phyloP scores from a whole-genome alignment of 768 basidiomycete genomes.

The Suillus sp. region DNA sequence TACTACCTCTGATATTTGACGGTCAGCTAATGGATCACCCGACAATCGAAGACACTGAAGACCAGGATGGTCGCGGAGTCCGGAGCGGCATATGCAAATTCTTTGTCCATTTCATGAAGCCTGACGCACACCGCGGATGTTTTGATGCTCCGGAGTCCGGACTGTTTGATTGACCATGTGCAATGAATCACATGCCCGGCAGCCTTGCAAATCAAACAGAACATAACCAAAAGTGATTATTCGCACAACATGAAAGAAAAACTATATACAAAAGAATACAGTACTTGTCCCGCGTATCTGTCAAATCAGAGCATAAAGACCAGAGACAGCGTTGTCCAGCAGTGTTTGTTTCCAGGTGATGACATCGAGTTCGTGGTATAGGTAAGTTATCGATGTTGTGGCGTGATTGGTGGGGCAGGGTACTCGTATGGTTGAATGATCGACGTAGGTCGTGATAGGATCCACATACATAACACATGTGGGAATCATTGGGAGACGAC shows the following conservation, averaged over 20 bases:
- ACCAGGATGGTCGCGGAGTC: neutral
- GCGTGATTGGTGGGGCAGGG: neutral
- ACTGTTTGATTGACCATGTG: neutral
- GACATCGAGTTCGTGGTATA: neutral
- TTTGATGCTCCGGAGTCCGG: neutral
- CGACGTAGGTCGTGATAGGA: neutral
- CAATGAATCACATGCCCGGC: neutral
- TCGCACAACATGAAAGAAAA: neutral
- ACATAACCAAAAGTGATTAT: neutral
- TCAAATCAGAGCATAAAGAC: conserved; percentile 7
- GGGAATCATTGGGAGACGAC: neutral
- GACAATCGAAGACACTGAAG: neutral
- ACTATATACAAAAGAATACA: conserved; percentile 7
- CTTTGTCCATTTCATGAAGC: neutral
- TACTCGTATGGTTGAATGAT: conserved; percentile 1
- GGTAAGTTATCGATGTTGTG: conserved; percentile 5
- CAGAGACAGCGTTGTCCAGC: neutral
- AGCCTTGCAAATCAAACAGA: neutral
- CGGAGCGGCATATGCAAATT: neutral
- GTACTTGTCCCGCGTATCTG: neutral
- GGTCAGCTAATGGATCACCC: neutral
- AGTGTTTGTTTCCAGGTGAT: neutral
- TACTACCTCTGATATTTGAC: neutral
- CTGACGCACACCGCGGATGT: neutral
- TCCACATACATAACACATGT: neutral